Percentiles rank a stretch among this genome's conserved stretches.
These are phyloP conservation scores for Rhizodiscina lignyota DNA, from an alignment of 495 filamentous ascomycete genomes.

Conservation along the genomic window DNA sequence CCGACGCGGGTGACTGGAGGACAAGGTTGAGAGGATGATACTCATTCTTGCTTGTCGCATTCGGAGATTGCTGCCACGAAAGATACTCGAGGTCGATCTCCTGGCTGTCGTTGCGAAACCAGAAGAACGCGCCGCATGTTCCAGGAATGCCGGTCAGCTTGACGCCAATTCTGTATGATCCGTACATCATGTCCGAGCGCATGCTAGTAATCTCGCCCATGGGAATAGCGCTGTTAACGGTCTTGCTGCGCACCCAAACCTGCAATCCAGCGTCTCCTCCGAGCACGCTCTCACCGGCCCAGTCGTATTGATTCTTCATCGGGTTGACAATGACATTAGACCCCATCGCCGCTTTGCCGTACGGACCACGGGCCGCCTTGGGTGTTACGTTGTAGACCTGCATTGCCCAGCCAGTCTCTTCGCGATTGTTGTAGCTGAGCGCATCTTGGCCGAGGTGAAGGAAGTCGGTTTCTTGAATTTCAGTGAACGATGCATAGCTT, in stretches of 20 bases:
- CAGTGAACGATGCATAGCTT: constrained; percentile 33
- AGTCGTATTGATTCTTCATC: constrained; percentile 19
- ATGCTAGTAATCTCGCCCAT: constrained; percentile 42
- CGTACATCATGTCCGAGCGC: constrained; percentile 42
- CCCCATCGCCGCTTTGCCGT: constrained; percentile 41
- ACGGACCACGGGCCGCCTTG: constrained; percentile 36
- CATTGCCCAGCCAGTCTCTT: constrained; percentile 37
- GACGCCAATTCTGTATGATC: constrained; percentile 49
- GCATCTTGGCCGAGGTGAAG: constrained; percentile 38
- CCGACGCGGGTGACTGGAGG: constrained; percentile 43
- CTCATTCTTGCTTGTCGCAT: constrained; percentile 13
- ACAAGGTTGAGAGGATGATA: constrained; percentile 63
- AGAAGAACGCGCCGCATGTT: constrained; percentile 66
- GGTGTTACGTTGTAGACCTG: constrained; percentile 47
- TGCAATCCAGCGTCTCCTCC: constrained; percentile 40
- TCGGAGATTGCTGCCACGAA: constrained; percentile 35
- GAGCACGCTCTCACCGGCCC: constrained; percentile 22
- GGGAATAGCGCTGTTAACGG: constrained; percentile 33
- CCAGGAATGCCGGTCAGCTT: constrained; percentile 39
- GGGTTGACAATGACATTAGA: constrained; percentile 39
- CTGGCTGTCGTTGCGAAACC: constrained; percentile 63
- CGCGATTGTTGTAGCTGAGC: constrained; percentile 24
- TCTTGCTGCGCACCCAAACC: constrained; percentile 34
- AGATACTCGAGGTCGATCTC: constrained; percentile 71
- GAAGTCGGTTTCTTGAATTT: constrained; percentile 55